These are phyloP conservation scores for Fusarium sp. DNA, from an alignment of 2,329 filamentous ascomycete species.

Conservation along the genomic window DNA sequence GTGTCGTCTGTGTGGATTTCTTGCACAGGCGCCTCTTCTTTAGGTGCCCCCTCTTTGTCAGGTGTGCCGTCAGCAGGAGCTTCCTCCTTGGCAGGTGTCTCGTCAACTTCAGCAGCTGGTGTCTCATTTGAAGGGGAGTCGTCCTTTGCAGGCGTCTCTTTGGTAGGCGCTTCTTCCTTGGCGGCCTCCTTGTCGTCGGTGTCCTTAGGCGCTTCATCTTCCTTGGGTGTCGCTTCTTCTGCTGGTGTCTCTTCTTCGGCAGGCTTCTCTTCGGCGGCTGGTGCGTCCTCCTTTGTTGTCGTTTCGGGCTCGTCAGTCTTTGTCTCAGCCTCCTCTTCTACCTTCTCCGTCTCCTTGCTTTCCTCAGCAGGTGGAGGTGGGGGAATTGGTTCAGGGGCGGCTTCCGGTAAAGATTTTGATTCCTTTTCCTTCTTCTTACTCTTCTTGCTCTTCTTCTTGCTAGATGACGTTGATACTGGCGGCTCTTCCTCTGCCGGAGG, in stretches of 20 bases:
- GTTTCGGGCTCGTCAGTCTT: conserved; percentile 27
- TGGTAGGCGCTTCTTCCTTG: conserved; percentile 26
- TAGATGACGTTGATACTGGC: conserved; percentile 19
- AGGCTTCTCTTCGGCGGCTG: conserved; percentile 16
- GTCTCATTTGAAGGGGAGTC: conserved; percentile 16
- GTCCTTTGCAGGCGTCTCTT: conserved; percentile 13
- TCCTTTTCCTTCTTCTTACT: conserved; percentile 42
- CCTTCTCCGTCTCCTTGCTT: conserved; percentile 38
- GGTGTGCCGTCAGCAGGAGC: conserved; percentile 3
- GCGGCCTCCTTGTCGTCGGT: conserved; percentile 18
- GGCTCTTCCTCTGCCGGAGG: conserved; percentile 25
- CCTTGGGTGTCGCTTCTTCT: conserved; percentile 14
- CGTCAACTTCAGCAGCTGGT: conserved; percentile 14
- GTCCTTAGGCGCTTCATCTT: conserved; percentile 15
- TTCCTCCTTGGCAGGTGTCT: conserved; percentile 15
- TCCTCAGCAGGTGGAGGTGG: conserved; percentile 22
- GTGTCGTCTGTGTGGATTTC: conserved; percentile 22
- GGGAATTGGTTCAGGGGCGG: conserved; percentile 15
- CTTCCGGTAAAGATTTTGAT: conserved; percentile 12
- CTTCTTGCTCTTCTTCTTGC: conserved; percentile 46
- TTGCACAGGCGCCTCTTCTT: conserved; percentile 15
- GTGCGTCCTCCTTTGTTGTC: conserved; percentile 22
- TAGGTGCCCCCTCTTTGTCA: neutral
- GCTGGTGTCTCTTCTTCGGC: conserved; percentile 18
- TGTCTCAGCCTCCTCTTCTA: conserved; percentile 33